Evolutionary conservation across 2,329 filamentous ascomycete genomes (phyloP), one percentile per base, ranked within the genome.

Genomic region (Colletotrichum australisinense): DNA sequence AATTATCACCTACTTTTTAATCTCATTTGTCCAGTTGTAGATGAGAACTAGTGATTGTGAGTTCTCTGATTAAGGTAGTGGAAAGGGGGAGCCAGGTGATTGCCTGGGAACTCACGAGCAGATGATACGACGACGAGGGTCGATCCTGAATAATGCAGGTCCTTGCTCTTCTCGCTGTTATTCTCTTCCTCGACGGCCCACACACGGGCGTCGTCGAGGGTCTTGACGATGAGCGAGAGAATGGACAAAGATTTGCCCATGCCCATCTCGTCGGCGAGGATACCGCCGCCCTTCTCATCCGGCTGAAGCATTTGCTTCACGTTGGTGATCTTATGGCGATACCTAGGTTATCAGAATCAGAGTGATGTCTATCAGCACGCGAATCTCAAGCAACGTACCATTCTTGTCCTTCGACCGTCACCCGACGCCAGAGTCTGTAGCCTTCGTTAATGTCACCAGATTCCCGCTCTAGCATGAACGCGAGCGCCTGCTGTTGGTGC

Each of bases 201-300:
- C 9, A 76, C 26, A 12, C 76, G 77, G 1, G 83, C 86, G 3
- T 78, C 63, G 0, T 81, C 78, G 0, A 85, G 75, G 0, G 86
- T 87, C 19, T 81, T 81, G 4, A 86, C 77, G 24, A 89, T 83
- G 0, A 89, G 78, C 0, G 87, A 85, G 11, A 91, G 82, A 0
- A 88, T 85, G 2, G 87, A 87, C 7, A 90, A 80, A 0, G 89
- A 86, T 75, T 91, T 91, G 0, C 89, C 89, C 81, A 91, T 84
- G 0, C 89, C 89, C 89, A 91, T 91, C 71, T 91, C 89, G 76
- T 91, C 89, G 0, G 89, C 89, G 2, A 91, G 76, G n/a, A 91
- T 87, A 0, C 87, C 88, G 1, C 83, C 82, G 0, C 81, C 83
- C 30, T 64, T 80, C 68, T 84, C 82, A 2, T 82, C 78, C 0